Evolutionary conservation across 2,329 filamentous ascomycete species (phyloP), one percentile per base, ranked within the genome.

Genomic region (Alternaria viburni): DNA sequence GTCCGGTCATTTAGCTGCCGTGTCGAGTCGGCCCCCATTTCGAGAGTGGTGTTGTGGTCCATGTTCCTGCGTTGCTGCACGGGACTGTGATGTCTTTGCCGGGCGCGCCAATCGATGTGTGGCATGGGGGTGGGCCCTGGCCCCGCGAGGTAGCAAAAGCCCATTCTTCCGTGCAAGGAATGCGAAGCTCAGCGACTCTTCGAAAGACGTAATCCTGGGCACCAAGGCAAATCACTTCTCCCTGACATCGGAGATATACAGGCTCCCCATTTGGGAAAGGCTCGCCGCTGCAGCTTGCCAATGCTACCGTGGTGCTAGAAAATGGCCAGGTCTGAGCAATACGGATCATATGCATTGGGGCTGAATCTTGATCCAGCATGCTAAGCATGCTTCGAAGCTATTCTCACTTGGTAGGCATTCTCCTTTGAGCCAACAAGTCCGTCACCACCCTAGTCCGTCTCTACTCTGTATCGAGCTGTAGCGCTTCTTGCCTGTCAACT

Each of bases 211-310:
- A 71, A 76, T 73, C 76, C 74, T 77, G 72, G 75, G 74, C 77
- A 72, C 68, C 69, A 72, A 76, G 67, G 75, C 75, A 77, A 69
- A 76, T 72, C 71, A 68, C 66, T 66, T 69, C 74, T 79, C 77
- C 76, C 77, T 81, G 74, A 71, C 77, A 67, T 73, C 77, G 78
- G 78, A 77, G 76, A 79, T 78, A 78, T 81, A 81, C 72, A 78
- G 70, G 72, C 68, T 66, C 80, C 76, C 68, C 66, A 78, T 82
- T 41, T 78, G 70, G 79, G 80, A 76, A 77, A 78, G 75, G 77
- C 69, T 79, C 77, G 79, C 78, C 78, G 74, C 80, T 83, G 81
- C 81, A 83, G 80, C 80, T 79, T 79, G 74, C 80, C 80, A 81
- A 81, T 81, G 78, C 79, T 79, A 82, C 79, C 77, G 75, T 80